Conservation (phyloP, 495 filamentous ascomycete species). For the Bombardia bombarda region DNA sequence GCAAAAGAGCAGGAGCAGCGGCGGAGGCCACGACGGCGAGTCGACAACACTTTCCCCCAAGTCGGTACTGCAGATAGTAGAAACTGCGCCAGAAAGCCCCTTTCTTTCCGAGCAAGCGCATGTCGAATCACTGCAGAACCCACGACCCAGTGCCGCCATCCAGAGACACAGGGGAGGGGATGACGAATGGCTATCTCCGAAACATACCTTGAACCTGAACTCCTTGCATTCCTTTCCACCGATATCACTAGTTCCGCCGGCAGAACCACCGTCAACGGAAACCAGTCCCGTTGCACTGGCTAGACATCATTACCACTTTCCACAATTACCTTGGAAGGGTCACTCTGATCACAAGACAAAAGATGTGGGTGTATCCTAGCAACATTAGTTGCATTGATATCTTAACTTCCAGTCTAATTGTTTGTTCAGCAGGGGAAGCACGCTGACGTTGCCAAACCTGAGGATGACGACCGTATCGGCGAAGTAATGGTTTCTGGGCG, state of each 20-base stretch:
- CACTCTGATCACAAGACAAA: constrained; percentile 1
- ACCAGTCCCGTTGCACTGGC: background rate
- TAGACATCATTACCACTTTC: background rate
- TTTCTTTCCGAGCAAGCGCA: constrained; percentile 28
- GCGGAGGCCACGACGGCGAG: constrained; percentile 11
- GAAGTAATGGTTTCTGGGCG: too few species aligned
- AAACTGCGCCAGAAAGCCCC: constrained; percentile 12
- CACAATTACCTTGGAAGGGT: constrained; percentile 3
- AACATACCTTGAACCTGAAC: background rate
- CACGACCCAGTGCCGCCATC: background rate
- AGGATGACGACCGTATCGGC: too few species aligned
- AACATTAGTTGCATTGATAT: too few species aligned
- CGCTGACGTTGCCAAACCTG: too few species aligned
- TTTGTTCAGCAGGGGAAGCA: too few species aligned
- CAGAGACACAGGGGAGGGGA: background rate
- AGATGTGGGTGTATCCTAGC: background rate
- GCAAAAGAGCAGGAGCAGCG: constrained; percentile 23
- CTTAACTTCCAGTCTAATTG: too few species aligned
- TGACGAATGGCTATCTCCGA: constrained; percentile 13
- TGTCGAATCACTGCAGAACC: constrained; percentile 26
- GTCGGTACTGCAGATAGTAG: background rate
- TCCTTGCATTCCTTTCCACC: too few species aligned
- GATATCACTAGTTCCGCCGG: too few species aligned
- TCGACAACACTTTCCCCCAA: constrained; percentile 14
- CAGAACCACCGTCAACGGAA: too few species aligned